Evolutionary conservation across 257 asterid genomes (phyloP).

Genomic region (Fraxinus anomala): DNA sequence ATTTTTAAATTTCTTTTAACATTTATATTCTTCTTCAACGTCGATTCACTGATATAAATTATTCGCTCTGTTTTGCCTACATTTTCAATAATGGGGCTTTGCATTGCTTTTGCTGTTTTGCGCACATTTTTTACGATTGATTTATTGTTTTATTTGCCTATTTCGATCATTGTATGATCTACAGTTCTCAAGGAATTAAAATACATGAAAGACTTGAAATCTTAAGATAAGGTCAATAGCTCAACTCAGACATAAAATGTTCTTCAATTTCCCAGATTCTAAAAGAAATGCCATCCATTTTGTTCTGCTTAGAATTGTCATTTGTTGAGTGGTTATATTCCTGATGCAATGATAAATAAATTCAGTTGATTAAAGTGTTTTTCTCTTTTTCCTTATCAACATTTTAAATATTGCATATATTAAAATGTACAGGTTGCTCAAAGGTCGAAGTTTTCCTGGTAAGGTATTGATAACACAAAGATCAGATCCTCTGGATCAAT

Average conservation of each 20-base stretch:
- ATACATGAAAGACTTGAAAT: neutral
- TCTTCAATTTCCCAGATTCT: neutral
- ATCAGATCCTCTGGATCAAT: slow-evolving; percentile 60
- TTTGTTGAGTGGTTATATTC: neutral
- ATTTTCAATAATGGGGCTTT: neutral
- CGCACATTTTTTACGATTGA: neutral
- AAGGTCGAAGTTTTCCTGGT: slow-evolving; percentile 98
- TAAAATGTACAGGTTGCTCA: slow-evolving; percentile 63
- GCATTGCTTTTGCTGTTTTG: neutral
- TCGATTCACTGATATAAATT: neutral
- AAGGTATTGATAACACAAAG: slow-evolving; percentile 76
- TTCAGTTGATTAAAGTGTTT: neutral
- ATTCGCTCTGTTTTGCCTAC: neutral
- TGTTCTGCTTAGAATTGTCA: neutral
- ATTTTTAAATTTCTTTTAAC: neutral
- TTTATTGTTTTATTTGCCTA: neutral
- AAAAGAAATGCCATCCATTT: neutral
- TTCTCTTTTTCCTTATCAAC: slow-evolving; percentile 12
- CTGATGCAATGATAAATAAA: neutral
- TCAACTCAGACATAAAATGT: neutral
- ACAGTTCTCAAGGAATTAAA: neutral
- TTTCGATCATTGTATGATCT: neutral
- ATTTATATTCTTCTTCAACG: neutral
- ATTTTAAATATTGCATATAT: slow-evolving; percentile 13
- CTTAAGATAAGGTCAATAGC: neutral